phyloP scores from a whole-genome alignment of 805 yeast genomes.

The Monosporozyma aquatica region DNA sequence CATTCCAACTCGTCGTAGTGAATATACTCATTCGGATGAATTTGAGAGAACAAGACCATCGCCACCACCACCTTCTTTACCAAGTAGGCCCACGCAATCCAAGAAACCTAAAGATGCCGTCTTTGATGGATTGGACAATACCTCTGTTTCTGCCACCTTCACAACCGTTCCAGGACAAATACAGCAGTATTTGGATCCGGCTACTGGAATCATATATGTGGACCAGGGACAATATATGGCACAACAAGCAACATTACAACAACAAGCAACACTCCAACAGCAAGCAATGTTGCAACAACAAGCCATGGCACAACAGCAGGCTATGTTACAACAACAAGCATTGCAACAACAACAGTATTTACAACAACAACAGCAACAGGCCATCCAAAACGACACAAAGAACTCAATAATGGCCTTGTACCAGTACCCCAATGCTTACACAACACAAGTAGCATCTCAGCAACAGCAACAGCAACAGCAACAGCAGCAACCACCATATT shows the following conservation, averaged over 20 bases:
- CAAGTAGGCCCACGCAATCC: conserved; percentile 32
- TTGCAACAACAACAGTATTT: conserved; percentile 10
- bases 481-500: background rate
- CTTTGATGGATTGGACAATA: conserved; percentile 26
- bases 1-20: background rate
- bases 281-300: conserved; percentile 8
- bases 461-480: conserved; percentile 13
- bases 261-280: conserved; percentile 8
- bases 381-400: background rate
- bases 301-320: conserved; percentile 5
- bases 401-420: background rate
- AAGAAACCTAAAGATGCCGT: conserved; percentile 25
- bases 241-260: conserved; percentile 10
- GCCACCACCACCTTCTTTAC: conserved; percentile 28
- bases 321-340: conserved; percentile 9
- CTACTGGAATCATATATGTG: conserved; percentile 59
- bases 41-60: conserved; percentile 34
- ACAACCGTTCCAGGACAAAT: conserved; percentile 13
- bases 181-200: conserved; percentile 64
- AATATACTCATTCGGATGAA: conserved; percentile 6
- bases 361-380: conserved; percentile 8
- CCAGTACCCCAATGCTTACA: background rate
- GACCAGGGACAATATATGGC: conserved; percentile 52
- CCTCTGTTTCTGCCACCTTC: conserved; percentile 13
- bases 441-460: conserved; percentile 9